A percentile compares a stretch with the other conserved stretches of the same genome.
Evolutionary conservation across 2,329 filamentous ascomycete species (phyloP).

Genomic region (Beauveria varroae): DNA sequence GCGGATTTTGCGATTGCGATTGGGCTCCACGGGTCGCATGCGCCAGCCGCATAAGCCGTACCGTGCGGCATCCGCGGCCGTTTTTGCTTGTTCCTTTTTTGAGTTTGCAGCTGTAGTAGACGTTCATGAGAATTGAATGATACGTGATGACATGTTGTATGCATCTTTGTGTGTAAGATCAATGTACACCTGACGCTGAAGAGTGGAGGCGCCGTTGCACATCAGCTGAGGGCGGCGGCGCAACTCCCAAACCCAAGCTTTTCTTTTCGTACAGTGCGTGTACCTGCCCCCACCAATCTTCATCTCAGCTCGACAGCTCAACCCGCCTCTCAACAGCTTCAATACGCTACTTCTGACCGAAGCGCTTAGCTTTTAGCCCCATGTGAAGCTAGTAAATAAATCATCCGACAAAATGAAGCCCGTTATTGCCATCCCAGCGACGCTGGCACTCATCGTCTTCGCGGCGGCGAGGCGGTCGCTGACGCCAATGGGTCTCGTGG

Average conservation of each 20-base stretch:
- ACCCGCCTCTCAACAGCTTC: neutral
- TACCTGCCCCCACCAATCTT: neutral
- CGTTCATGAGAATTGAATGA: neutral
- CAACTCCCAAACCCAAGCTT: neutral
- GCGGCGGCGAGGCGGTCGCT: slow-evolving; percentile 68
- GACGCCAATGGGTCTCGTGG: slow-evolving; percentile 66
- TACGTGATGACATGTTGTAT: neutral
- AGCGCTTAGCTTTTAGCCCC: neutral
- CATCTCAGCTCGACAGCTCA: neutral
- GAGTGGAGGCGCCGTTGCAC: neutral
- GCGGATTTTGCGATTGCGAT: slow-evolving; percentile 46
- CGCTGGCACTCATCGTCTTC: slow-evolving; percentile 54
- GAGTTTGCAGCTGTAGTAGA: neutral
- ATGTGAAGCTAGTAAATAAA: neutral
- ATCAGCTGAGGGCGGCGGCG: neutral
- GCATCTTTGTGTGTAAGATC: neutral
- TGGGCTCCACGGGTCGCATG: slow-evolving; percentile 48
- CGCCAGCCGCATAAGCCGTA: neutral
- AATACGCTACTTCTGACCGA: neutral
- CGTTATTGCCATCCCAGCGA: slow-evolving; percentile 50
- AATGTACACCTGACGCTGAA: neutral
- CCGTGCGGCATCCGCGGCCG: neutral
- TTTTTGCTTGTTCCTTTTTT: too few species aligned
- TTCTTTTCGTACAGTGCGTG: too few species aligned
- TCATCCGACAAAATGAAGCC: slow-evolving; percentile 41